Conservation (phyloP, 768 basidiomycete genomes). For the Filobasidium floriforme region DNA sequence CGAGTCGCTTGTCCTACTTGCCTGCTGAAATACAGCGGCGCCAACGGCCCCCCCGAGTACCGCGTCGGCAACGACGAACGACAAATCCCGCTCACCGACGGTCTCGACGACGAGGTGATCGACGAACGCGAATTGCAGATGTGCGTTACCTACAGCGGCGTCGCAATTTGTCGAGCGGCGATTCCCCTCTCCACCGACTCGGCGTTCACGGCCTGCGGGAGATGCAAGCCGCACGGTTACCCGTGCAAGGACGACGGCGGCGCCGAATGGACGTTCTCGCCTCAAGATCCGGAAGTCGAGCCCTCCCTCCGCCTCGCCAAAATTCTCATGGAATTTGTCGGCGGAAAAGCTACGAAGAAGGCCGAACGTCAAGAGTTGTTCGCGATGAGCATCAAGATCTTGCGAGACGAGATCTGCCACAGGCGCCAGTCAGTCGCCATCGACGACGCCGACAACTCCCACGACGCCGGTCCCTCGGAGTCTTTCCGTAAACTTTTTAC, state of each 20-base stretch:
- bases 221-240: neutral
- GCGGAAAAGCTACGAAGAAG: neutral
- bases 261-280: neutral
- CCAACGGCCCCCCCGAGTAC: too few relatives aligned
- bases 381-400: neutral
- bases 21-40: too few relatives aligned
- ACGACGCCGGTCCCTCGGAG: neutral
- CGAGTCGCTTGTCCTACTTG: too few relatives aligned
- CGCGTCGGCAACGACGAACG: too few relatives aligned
- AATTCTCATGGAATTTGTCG: neutral
- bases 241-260: neutral
- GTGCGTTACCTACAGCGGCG: too few relatives aligned
- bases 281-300: neutral
- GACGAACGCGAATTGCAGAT: too few relatives aligned
- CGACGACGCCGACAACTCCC: neutral
- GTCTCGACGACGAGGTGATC: too few relatives aligned
- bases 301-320: neutral
- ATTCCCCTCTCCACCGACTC: too few relatives aligned
- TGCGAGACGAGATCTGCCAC: neutral
- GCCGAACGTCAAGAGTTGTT: neutral
- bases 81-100: too few relatives aligned
- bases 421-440: neutral
- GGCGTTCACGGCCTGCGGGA: too few relatives aligned
- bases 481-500: neutral
- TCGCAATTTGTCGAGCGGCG: too few relatives aligned